Evolutionary conservation across 169 alveolate genomes (phyloP).

Genomic region (Plasmodium berghei): DNA sequence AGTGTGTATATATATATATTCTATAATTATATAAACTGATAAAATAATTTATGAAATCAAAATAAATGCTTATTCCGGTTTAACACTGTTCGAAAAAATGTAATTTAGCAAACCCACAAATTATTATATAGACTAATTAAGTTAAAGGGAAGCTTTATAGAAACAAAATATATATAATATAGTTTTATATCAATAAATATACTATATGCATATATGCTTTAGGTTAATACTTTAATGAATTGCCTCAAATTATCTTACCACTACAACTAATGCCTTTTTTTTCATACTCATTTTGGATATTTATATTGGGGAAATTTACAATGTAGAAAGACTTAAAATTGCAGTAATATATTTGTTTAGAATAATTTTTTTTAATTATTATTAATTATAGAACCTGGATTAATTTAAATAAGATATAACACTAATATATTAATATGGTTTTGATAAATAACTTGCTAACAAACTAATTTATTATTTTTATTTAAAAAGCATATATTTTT

Average conservation of each 20-base stretch:
- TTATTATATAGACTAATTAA: too few species aligned
- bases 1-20: background rate
- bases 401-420: background rate
- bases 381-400: background rate
- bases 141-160: background rate
- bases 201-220: background rate
- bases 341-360: too few species aligned
- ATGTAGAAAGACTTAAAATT: too few species aligned
- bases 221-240: too few species aligned
- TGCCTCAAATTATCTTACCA: conserved; percentile 23
- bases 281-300: conserved; percentile 47
- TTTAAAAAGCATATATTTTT: too few species aligned
- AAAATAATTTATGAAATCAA: background rate
- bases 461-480: too few species aligned
- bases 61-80: background rate
- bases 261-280: conserved; percentile 75
- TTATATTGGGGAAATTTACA: too few species aligned
- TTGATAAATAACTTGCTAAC: too few species aligned
- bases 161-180: background rate
- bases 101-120: too few species aligned
- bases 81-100: background rate
- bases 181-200: background rate
- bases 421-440: too few species aligned
- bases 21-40: background rate
- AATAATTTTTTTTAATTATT: too few species aligned